phyloP scores from a whole-genome alignment of 495 filamentous ascomycete species.

The Lichina pygmaea region DNA sequence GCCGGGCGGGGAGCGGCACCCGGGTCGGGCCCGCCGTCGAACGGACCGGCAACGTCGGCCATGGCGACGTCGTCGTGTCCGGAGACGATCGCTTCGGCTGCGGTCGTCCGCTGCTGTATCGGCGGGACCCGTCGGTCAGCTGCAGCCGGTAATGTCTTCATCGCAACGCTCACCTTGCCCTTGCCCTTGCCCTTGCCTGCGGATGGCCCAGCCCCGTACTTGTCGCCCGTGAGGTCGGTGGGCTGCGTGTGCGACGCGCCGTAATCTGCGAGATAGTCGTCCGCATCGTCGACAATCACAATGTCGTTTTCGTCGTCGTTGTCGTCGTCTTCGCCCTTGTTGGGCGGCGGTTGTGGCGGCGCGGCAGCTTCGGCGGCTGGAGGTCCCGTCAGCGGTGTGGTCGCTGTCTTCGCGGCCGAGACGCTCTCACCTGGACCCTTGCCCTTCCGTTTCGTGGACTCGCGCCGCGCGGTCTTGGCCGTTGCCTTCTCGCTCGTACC shows the following conservation, averaged over 20 bases:
- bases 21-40: background rate
- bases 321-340: too few species aligned
- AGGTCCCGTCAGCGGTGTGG: too few species aligned
- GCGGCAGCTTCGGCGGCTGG: too few species aligned
- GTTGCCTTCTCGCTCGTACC: background rate
- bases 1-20: background rate
- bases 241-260: too few species aligned
- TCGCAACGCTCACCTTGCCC: background rate
- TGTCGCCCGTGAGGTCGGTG: too few species aligned
- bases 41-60: background rate
- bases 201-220: too few species aligned
- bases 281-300: too few species aligned
- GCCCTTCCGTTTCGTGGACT: background rate
- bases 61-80: constrained; percentile 1
- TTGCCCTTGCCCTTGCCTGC: too few species aligned
- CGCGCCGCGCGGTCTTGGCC: background rate
- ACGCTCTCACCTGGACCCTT: background rate
- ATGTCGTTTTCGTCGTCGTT: too few species aligned
- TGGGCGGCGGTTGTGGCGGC: too few species aligned
- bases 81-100: background rate
- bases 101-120: background rate
- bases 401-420: background rate
- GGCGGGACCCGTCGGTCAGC: background rate
- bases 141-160: background rate
- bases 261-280: too few species aligned